A percentile compares a stretch with the other conserved stretches of the same genome.
These are phyloP conservation scores for Sideroxylon spinosum DNA, from an alignment of 179 eudicot species.

Conservation along the genomic window DNA sequence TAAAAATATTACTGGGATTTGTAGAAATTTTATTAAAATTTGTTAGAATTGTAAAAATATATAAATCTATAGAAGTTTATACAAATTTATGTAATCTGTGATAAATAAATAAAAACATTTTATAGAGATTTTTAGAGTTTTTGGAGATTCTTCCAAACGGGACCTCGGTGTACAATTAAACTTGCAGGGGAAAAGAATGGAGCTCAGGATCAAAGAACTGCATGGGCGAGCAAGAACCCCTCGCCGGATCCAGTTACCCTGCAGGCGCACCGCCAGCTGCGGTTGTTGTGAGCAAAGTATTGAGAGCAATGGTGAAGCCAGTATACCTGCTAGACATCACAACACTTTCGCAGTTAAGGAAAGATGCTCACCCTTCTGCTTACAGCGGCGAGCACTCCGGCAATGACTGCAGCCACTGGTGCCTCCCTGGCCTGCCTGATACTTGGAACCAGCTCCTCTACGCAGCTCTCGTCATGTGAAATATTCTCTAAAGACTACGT, in stretches of 20 bases:
- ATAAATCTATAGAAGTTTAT: too few relatives aligned
- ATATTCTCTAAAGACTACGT: not conserved
- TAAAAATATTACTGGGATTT: too few relatives aligned
- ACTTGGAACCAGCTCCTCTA: conserved; percentile 61
- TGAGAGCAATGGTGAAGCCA: conserved; percentile 36
- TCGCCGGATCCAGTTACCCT: conserved; percentile 44
- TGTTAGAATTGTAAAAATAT: too few relatives aligned
- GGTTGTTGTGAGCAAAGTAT: conserved; percentile 33
- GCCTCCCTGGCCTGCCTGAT: conserved; percentile 59
- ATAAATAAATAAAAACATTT: too few relatives aligned
- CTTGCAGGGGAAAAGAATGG: conserved; percentile 73
- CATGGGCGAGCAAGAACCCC: conserved; percentile 37
- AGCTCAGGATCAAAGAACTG: conserved; percentile 33
- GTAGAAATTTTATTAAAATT: too few relatives aligned
- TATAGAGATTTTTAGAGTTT: too few relatives aligned
- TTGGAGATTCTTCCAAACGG: too few relatives aligned
- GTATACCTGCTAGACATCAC: conserved; percentile 51
- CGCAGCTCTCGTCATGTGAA: conserved; percentile 34
- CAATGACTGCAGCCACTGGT: conserved; percentile 62
- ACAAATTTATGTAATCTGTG: too few relatives aligned
- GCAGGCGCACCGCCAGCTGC: conserved; percentile 44
- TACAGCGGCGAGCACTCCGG: conserved; percentile 40
- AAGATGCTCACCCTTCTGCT: conserved; percentile 59
- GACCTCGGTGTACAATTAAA: too few relatives aligned
- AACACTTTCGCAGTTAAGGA: conserved; percentile 49